Conservation (phyloP, 768 basidiomycete species). For the Hirschioporus abietinus region DNA sequence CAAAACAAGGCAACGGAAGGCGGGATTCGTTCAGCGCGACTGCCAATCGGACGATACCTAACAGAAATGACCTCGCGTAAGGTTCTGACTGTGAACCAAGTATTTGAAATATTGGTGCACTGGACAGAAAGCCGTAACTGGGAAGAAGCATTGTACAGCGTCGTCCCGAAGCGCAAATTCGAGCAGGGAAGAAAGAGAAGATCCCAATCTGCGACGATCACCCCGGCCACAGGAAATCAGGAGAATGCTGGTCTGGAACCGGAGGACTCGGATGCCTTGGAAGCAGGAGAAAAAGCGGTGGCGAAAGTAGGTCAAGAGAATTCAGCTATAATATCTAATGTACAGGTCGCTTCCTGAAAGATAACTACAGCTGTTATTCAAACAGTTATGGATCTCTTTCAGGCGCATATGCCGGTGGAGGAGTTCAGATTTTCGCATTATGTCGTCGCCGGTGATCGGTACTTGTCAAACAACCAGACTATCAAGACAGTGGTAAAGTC, state of each 20-base stretch:
- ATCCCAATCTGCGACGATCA: constrained; percentile 7
- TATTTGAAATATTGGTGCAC: constrained; percentile 85
- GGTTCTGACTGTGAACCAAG: constrained; percentile 96
- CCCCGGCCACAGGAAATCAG: constrained; percentile 11
- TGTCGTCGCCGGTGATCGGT: no score
- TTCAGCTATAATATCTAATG: neutral
- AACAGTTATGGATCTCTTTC: no score
- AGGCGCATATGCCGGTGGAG: no score
- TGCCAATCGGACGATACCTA: constrained; percentile 93
- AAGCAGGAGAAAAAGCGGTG: constrained; percentile 16
- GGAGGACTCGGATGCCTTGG: constrained; percentile 17
- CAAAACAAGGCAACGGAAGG: constrained; percentile 75
- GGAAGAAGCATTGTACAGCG: constrained; percentile 80
- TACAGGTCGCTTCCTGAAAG: neutral
- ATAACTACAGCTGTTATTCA: no score
- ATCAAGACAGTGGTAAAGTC: no score
- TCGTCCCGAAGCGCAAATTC: constrained; percentile 92
- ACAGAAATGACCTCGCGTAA: constrained; percentile 83
- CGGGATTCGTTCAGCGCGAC: constrained; percentile 75
- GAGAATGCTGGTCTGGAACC: constrained; percentile 11
- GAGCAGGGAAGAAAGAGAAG: constrained; percentile 35
- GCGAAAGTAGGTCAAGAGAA: constrained; percentile 12
- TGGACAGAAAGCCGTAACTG: constrained; percentile 87
- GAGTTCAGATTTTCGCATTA: no score
- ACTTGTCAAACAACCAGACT: no score